Base-by-base conservation (phyloP, 2,329 filamentous ascomycete genomes). In the Clonostachys sp. region DNA sequence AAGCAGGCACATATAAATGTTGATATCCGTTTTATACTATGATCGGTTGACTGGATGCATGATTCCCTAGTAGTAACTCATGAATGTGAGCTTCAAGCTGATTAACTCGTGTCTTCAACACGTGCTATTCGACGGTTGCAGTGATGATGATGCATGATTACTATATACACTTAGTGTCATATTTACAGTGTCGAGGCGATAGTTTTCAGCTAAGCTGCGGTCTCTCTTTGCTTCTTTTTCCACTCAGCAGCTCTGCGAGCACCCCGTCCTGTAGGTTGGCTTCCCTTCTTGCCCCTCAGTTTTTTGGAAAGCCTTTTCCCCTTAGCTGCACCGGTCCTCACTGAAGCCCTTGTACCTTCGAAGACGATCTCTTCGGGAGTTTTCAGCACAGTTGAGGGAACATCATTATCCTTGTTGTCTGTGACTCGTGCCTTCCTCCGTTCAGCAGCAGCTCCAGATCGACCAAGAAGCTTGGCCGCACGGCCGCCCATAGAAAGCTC, bases 301-400 rank as follows among this genome's bases (percentile, higher is more conserved):
- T 79, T 80, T 53, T 80, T 80, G 12, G 78, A 76, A 35, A 85
- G 66, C 62, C 77, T 84, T 51, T 81, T 63, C 57, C 81, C 81
- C 63, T 71, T 85, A 39, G 81, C 81, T 57, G 75, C 83, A 5
- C 80, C 84, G 50, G 85, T 81, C 48, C 76, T 85, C 34, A 77
- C 70, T 47, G 79, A 88, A 10, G 89, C 89, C 46, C 89, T 78
- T 53, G 86, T 83, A 1, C 89, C 89, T 64, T 95, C 89, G 57
- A 92, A 91, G n/a, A 91, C 79, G 52, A 91, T 80, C 14, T 75
- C 73, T 64, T 91, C 86, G 0, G 86, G 84, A 2, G 78, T 75
- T 66, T 81, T 79, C 54, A 79, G 62, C 6, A 47, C 61, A 40
- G 51, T 50, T 17, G 52, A 50, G 16, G 51, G 51, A 38, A 50